Percentiles rank a stretch among this genome's conserved stretches.
Conservation (phyloP, 139 green algal species). For the Pleodorina starrii region DNA sequence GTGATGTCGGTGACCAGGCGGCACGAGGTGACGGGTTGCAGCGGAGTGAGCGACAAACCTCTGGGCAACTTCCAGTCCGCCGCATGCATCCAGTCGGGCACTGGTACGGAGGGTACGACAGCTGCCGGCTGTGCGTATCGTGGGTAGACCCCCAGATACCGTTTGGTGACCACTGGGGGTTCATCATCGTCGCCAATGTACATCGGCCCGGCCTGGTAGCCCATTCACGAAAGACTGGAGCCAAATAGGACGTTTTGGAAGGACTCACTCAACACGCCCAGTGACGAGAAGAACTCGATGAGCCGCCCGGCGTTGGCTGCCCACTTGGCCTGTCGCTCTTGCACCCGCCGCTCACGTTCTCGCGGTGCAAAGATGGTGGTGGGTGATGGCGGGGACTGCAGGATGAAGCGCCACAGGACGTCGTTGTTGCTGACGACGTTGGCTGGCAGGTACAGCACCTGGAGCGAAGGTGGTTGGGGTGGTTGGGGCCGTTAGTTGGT, state of each 20-base stretch:
- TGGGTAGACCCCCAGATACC: too few relatives aligned
- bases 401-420: too few relatives aligned
- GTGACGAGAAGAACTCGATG: slow-evolving; percentile 54
- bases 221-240: neutral
- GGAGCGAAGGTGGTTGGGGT: too few relatives aligned
- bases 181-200: neutral
- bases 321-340: slow-evolving; percentile 46
- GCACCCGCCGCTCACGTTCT: neutral
- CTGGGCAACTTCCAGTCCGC: neutral
- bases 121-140: neutral
- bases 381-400: too few relatives aligned
- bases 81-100: neutral
- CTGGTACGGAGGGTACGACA: neutral
- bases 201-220: neutral
- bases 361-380: too few relatives aligned
- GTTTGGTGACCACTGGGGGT: too few relatives aligned
- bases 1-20: slow-evolving; percentile 27
- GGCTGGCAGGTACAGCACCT: neutral
- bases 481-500: too few relatives aligned
- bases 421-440: neutral
- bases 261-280: slow-evolving; percentile 30
- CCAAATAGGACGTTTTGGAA: neutral
- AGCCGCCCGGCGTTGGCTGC: slow-evolving; percentile 16
- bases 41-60: neutral
- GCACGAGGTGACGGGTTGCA: slow-evolving; percentile 26